These are phyloP conservation scores for Oryza glumipatula DNA, from an alignment of 176 grass and related monocot species.

Conservation along the genomic window DNA sequence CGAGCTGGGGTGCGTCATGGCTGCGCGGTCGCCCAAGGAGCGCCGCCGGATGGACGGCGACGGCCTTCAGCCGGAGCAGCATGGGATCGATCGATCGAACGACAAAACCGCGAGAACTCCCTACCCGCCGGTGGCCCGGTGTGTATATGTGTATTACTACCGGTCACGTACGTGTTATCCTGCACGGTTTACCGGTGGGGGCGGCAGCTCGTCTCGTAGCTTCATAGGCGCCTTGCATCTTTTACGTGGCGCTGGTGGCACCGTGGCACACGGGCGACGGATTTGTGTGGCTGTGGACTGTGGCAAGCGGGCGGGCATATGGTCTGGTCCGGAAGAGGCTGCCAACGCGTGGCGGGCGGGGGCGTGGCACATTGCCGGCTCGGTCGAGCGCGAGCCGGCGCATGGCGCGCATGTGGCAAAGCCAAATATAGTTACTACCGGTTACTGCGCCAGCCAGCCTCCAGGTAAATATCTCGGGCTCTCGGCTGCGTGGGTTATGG, in stretches of 20 bases:
- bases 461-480: no score
- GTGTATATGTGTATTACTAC: neutral
- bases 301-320: neutral
- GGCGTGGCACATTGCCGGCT: conserved; percentile 40
- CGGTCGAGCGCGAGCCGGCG: neutral
- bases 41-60: conserved; percentile 45
- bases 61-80: conserved; percentile 62
- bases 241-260: conserved; percentile 55
- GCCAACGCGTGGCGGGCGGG: conserved; percentile 45
- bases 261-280: neutral
- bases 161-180: conserved; percentile 2
- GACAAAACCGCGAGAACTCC: neutral
- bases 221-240: conserved; percentile 20
- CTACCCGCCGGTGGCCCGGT: neutral
- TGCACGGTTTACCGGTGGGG: neutral
- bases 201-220: neutral
- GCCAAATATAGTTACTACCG: no score
- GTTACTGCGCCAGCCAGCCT: no score
- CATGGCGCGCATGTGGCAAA: no score
- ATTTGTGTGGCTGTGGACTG: conserved; percentile 53
- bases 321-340: conserved; percentile 1
- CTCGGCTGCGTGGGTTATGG: no score
- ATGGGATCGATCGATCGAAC: conserved; percentile 29
- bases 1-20: neutral
- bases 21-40: neutral